phyloP scores from a whole-genome alignment of 805 yeast genomes.

The Monosporozyma aquatica region DNA sequence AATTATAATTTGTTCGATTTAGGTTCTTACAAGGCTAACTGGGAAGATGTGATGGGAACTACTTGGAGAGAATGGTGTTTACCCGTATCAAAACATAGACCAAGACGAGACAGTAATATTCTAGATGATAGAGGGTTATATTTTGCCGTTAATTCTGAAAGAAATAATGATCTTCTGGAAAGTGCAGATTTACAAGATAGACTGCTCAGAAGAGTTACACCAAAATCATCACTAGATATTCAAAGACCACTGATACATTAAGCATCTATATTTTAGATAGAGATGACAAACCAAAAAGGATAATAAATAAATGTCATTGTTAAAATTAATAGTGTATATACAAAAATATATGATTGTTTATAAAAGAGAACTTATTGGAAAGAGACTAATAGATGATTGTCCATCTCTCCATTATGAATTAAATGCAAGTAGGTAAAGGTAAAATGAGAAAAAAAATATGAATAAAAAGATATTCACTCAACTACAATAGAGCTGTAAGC shows the following conservation, averaged over 20 bases:
- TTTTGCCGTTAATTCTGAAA: constrained; percentile 31
- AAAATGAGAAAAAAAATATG: not conserved
- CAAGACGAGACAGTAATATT: constrained; percentile 2
- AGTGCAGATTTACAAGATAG: constrained; percentile 25
- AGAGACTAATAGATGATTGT: not conserved
- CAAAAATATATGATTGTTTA: constrained; percentile 1
- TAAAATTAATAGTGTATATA: not conserved
- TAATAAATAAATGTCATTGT: not conserved
- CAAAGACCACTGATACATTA: constrained; percentile 1
- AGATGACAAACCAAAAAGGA: not conserved
- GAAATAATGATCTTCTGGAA: constrained; percentile 36
- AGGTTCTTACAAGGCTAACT: constrained; percentile 49
- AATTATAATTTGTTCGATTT: constrained; percentile 66
- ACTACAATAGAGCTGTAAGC: constrained; percentile 4
- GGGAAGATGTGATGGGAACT: constrained; percentile 67
- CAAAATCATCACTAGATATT: constrained; percentile 22
- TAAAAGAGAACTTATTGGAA: not conserved
- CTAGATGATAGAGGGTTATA: constrained; percentile 40
- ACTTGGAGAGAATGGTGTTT: constrained; percentile 59
- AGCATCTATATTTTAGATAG: no score
- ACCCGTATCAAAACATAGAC: constrained; percentile 37
- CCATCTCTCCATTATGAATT: not conserved
- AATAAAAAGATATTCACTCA: not conserved
- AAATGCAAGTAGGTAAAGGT: no score
- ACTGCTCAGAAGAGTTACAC: constrained; percentile 25